Conservation (phyloP, 768 basidiomycete species). For the Pleurotus ostreatus region DNA sequence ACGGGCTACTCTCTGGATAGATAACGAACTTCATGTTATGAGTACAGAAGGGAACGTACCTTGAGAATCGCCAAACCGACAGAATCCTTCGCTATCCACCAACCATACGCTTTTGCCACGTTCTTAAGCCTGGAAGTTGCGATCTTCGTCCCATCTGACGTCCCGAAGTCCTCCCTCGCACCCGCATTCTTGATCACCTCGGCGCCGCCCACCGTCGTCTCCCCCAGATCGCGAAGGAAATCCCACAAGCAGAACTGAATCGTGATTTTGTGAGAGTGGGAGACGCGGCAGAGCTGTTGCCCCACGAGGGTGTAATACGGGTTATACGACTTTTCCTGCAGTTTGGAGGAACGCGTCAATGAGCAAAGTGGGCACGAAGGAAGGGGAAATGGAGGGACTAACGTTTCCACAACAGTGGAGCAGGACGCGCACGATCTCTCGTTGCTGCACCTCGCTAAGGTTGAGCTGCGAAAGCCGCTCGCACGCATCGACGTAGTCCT, state of each 20-base stretch:
- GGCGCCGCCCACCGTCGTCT: conserved; percentile 74
- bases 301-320: conserved; percentile 92
- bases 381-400: conserved; percentile 16
- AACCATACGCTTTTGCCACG: conserved; percentile 81
- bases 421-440: conserved; percentile 90
- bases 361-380: too few species aligned
- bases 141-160: conserved; percentile 47
- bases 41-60: conserved; percentile 36
- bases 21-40: background rate
- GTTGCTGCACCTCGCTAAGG: conserved; percentile 85
- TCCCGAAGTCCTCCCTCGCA: conserved; percentile 43
- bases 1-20: conserved; percentile 55
- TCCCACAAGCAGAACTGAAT: conserved; percentile 97
- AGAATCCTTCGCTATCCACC: conserved; percentile 89
- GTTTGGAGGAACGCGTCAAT: background rate
- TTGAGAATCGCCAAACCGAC: conserved; percentile 77
- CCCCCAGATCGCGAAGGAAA: conserved; percentile 88
- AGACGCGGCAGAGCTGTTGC: conserved; percentile 71
- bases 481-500: conserved; percentile 98
- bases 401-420: conserved; percentile 93
- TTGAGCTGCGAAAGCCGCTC: conserved; percentile 83
- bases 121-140: conserved; percentile 61
- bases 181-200: conserved; percentile 70
- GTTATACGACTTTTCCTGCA: conserved; percentile 87
- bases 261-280: conserved; percentile 88